Percentiles rank a stretch among this genome's conserved stretches.
These are phyloP conservation scores for Paradendryphiella salina DNA, from an alignment of 2,329 filamentous ascomycete genomes.

Conservation along the genomic window DNA sequence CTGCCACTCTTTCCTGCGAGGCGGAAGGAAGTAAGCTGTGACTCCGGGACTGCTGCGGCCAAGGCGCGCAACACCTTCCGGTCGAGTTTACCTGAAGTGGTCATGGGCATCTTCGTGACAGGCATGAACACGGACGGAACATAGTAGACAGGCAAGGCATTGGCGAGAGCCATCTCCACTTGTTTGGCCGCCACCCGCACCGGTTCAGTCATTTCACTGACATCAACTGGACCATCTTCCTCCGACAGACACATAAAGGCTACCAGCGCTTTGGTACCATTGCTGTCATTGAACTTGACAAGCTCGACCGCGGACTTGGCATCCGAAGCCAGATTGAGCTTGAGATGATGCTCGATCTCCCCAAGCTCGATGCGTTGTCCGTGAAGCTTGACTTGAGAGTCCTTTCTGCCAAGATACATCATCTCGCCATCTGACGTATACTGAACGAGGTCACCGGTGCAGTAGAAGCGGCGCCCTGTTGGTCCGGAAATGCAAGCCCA, in stretches of 20 bases:
- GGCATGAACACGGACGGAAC: conserved; percentile 52
- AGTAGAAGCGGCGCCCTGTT: conserved; percentile 34
- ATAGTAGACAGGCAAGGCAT: conserved; percentile 49
- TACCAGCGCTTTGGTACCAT: conserved; percentile 32
- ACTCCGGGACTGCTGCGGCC: conserved; percentile 39
- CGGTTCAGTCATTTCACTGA: conserved; percentile 28
- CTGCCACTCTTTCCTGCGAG: conserved; percentile 39
- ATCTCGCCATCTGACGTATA: conserved; percentile 41
- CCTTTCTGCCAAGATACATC: conserved; percentile 44
- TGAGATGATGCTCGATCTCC: conserved; percentile 52
- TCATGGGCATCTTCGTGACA: conserved; percentile 47
- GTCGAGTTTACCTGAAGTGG: conserved; percentile 51
- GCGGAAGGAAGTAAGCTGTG: conserved; percentile 28
- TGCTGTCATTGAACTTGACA: conserved; percentile 34
- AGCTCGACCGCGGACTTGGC: conserved; percentile 52
- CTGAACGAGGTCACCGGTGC: conserved; percentile 41
- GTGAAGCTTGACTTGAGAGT: conserved; percentile 47
- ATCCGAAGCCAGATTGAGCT: conserved; percentile 41
- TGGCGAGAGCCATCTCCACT: conserved; percentile 33
- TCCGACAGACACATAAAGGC: conserved; percentile 37
- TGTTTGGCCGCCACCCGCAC: conserved; percentile 27
- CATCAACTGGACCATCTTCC: conserved; percentile 28
- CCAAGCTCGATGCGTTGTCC: conserved; percentile 53
- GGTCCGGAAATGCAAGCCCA: conserved; percentile 31
- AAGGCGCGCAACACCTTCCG: conserved; percentile 47